Evolutionary conservation across 2,329 filamentous ascomycete genomes (phyloP).

Genomic region (Didymosphaeria variabile): DNA sequence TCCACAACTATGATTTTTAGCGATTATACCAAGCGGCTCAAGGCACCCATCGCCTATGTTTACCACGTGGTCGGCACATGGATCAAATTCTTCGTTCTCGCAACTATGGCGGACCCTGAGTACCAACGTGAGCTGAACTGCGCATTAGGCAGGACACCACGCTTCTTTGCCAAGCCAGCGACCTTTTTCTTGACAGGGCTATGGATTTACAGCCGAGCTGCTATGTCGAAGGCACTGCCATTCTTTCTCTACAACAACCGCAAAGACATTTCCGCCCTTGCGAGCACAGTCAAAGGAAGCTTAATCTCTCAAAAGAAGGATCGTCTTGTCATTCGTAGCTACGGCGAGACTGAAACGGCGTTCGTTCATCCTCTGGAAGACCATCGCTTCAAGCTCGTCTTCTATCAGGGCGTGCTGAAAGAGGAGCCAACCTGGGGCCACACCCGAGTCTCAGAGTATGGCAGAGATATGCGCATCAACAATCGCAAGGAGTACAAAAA

Average conservation of each 20-base stretch:
- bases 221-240: conserved; percentile 56
- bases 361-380: conserved; percentile 54
- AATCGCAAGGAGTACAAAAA: conserved; percentile 57
- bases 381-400: conserved; percentile 50
- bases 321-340: conserved; percentile 57
- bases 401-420: conserved; percentile 51
- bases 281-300: conserved; percentile 60
- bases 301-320: conserved; percentile 58
- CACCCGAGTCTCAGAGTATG: conserved; percentile 59
- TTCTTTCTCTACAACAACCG: conserved; percentile 62
- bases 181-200: conserved; percentile 56
- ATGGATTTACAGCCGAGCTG: conserved; percentile 58
- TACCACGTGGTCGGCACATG: conserved; percentile 56
- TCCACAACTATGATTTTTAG: conserved; percentile 36
- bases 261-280: conserved; percentile 57
- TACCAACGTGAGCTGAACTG: conserved; percentile 61
- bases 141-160: conserved; percentile 50
- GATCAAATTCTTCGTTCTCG: conserved; percentile 60
- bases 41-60: conserved; percentile 48
- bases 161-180: conserved; percentile 47
- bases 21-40: conserved; percentile 38
- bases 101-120: conserved; percentile 62
- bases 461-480: conserved; percentile 56
- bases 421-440: conserved; percentile 57
- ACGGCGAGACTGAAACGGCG: conserved; percentile 60